phyloP scores from a whole-genome alignment of 495 filamentous ascomycete genomes.

The Acidiella bohemica region DNA sequence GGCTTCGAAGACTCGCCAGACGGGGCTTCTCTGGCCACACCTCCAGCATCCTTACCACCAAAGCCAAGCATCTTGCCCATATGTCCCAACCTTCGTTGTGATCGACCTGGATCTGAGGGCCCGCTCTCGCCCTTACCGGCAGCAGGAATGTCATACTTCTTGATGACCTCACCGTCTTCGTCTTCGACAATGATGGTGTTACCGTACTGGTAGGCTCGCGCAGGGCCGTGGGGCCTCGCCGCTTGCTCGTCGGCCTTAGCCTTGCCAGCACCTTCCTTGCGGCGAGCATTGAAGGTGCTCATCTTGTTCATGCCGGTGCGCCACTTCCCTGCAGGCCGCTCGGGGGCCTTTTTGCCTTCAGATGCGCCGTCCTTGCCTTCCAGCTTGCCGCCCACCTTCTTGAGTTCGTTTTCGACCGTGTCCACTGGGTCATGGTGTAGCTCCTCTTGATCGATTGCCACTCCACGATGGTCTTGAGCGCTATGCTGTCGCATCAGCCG shows the following conservation, averaged over 20 bases:
- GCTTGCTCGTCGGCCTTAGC: conserved; percentile 16
- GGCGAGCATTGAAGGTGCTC: conserved; percentile 33
- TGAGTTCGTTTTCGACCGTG: neutral
- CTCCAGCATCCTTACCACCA: conserved; percentile 9
- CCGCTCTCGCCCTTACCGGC: conserved; percentile 19
- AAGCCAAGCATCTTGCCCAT: conserved; percentile 52
- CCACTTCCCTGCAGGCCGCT: conserved; percentile 14
- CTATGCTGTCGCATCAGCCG: conserved; percentile 38
- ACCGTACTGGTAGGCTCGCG: conserved; percentile 87
- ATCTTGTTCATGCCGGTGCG: conserved; percentile 29
- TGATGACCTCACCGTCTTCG: conserved; percentile 91
- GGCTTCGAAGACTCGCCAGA: conserved; percentile 30
- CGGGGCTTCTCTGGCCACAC: conserved; percentile 15
- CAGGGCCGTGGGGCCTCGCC: conserved; percentile 38
- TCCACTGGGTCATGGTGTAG: conserved; percentile 2
- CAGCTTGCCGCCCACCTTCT: conserved; percentile 7
- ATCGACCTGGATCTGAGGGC: conserved; percentile 18
- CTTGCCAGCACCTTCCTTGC: neutral
- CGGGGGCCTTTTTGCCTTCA: conserved; percentile 5
- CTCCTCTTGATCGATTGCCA: conserved; percentile 19
- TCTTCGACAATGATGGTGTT: conserved; percentile 98
- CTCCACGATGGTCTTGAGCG: conserved; percentile 26
- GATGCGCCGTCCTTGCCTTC: neutral
- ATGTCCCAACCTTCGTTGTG: conserved; percentile 39
- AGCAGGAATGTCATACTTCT: conserved; percentile 79